phyloP scores from a whole-genome alignment of 345 rosid species.

The Eucalyptus rudis region DNA sequence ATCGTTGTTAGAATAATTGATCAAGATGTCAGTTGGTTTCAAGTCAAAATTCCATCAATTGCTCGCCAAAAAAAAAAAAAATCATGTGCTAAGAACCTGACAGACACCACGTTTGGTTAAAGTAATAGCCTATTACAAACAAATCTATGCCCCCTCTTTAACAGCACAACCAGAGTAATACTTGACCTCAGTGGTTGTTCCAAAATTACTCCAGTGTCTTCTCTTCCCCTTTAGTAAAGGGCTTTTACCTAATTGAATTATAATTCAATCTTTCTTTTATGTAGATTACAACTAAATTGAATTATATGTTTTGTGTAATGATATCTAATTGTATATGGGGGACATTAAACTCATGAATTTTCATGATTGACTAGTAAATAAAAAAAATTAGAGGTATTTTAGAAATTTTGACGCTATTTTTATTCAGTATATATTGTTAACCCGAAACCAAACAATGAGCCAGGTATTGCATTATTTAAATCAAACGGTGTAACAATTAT shows the following conservation, averaged over 20 bases:
- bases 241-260: not conserved
- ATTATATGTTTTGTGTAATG: not conserved
- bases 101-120: not conserved
- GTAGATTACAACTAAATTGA: not conserved
- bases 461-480: not conserved
- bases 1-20: not conserved
- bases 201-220: not conserved
- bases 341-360: not conserved
- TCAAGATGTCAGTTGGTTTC: not conserved
- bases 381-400: not conserved
- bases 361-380: not conserved
- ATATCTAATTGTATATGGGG: not conserved
- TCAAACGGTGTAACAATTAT: not conserved
- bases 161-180: too few relatives aligned
- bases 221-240: not conserved
- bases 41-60: not conserved
- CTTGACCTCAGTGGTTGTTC: not conserved
- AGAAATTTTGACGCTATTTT: not conserved
- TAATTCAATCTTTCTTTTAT: not conserved
- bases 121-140: not conserved
- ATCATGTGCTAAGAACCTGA: not conserved
- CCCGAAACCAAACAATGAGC: not conserved
- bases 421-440: not conserved
- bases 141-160: not conserved
- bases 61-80: not conserved